Conservation (phyloP, 169 alveolate genomes). For the Eimeria maxima region DNA sequence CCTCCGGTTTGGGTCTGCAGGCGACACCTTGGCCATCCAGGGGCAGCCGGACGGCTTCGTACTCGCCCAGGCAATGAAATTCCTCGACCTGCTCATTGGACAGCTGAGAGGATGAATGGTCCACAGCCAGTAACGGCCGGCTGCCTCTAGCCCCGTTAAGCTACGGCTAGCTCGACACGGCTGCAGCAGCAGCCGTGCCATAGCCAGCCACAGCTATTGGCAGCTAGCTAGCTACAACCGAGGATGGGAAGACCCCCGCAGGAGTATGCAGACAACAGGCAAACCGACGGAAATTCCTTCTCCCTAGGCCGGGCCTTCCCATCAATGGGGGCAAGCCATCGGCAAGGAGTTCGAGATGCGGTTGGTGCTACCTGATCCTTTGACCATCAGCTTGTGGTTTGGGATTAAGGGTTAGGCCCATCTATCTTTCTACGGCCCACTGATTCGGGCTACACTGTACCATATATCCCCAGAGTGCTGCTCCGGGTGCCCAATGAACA, state of each 20-base stretch:
- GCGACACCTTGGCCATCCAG: constrained; percentile 84
- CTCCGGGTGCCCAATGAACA: background rate
- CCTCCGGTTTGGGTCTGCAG: constrained; percentile 45
- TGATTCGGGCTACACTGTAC: background rate
- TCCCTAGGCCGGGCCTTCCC: background rate
- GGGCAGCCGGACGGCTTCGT: constrained; percentile 87
- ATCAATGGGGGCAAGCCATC: background rate
- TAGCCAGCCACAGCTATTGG: background rate
- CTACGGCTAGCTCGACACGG: background rate
- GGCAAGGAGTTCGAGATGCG: background rate
- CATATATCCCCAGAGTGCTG: background rate
- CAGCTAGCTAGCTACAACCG: background rate
- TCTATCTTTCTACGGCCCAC: background rate
- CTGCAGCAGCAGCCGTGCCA: background rate
- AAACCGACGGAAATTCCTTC: background rate
- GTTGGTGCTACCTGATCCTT: background rate
- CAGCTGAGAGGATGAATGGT: constrained; percentile 55
- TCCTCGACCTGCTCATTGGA: constrained; percentile 80
- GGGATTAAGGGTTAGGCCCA: background rate
- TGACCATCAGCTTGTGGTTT: background rate
- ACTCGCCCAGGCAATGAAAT: constrained; percentile 86
- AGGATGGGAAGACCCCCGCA: background rate
- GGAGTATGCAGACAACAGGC: background rate
- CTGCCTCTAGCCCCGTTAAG: background rate
- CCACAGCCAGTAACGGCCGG: constrained; percentile 3